Conservation (phyloP, 2,329 filamentous ascomycete species). For the Hypoxylon sp. region DNA sequence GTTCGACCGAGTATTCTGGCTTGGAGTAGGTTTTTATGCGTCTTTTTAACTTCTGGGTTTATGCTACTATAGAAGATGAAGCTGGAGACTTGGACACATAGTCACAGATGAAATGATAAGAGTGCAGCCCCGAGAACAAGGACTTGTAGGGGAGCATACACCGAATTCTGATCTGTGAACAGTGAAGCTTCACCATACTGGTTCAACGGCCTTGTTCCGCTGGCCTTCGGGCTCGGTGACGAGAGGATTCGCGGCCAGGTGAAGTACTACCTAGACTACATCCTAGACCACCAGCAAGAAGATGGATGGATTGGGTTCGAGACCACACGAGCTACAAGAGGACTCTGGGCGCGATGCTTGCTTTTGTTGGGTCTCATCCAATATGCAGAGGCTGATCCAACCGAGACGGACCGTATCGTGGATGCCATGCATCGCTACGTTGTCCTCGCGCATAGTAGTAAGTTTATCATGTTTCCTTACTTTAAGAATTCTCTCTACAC, state of each 20-base stretch:
- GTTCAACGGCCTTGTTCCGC: conserved; percentile 69
- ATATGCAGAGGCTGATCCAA: conserved; percentile 61
- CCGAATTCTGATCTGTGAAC: conserved; percentile 11
- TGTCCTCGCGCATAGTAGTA: conserved; percentile 62
- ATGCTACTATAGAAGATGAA: background rate
- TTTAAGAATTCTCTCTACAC: background rate
- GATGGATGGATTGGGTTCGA: conserved; percentile 72
- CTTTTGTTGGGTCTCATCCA: conserved; percentile 63
- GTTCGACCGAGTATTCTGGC: conserved; percentile 64
- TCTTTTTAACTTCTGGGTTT: background rate
- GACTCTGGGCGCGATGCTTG: conserved; percentile 67
- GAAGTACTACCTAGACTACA: conserved; percentile 59
- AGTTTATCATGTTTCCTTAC: background rate
- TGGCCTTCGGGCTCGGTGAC: conserved; percentile 65
- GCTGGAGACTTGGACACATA: background rate
- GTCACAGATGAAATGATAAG: background rate
- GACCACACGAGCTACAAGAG: conserved; percentile 56
- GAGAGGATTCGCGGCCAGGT: conserved; percentile 63
- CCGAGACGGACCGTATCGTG: conserved; percentile 60
- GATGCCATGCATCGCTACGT: conserved; percentile 66
- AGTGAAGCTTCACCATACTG: conserved; percentile 68
- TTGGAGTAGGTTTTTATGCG: conserved; percentile 54
- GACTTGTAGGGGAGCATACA: background rate
- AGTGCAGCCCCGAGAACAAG: background rate
- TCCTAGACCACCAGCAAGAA: conserved; percentile 62